Base-by-base conservation (phyloP, 495 filamentous ascomycete genomes). In the Hypomontagnella monticulosa region DNA sequence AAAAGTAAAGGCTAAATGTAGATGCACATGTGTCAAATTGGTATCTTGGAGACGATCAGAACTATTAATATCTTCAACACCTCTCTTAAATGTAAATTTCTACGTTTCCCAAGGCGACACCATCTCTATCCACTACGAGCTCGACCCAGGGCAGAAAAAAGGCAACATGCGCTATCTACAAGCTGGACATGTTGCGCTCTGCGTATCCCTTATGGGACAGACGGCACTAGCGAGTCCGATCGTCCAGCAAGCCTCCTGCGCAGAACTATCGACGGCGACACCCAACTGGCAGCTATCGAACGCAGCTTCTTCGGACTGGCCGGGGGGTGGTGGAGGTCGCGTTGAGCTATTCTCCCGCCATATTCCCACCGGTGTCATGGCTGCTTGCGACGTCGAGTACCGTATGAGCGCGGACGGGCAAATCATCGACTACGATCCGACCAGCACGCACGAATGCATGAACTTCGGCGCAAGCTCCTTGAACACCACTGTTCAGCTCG, bases 241-340 rank as follows among this genome's bases (percentile, higher is more conserved):
- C 43, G 11, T 33, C 5, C 60, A 55, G 7, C 59, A 36, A 43
- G 50, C 41, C 4, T 1, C 18, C 1, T 70, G 66, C 47, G 4
- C 61, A 0, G 57, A 61, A 0, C 18, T 70, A 4, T 70, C 66
- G 20, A 57, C 56, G 5, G 34, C 50, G 2, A 33, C 51, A 1
- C 66, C 66, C 0, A 66, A 66, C 51, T 70, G 66, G 66, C 10
- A 62, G 10, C 8, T 70, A 14, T 44, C 52, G 4, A 57, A 70
- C 32, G 66, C 66, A 3, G 47, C 33, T 1, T 70, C 66, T 3
- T 70, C 66, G 7, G 66, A 70, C 61, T 70, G 66, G 66, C 66
- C 66, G 10, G 66, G 66, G 3, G 61, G 61, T 0, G 46, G 27
- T 0, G 34, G 57, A 14, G 66, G 66, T 0, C 66, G 66, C 3